These are phyloP conservation scores for Pascua sp. DNA, from an alignment of 1,284 basidiomycete genomes.

Conservation along the genomic window DNA sequence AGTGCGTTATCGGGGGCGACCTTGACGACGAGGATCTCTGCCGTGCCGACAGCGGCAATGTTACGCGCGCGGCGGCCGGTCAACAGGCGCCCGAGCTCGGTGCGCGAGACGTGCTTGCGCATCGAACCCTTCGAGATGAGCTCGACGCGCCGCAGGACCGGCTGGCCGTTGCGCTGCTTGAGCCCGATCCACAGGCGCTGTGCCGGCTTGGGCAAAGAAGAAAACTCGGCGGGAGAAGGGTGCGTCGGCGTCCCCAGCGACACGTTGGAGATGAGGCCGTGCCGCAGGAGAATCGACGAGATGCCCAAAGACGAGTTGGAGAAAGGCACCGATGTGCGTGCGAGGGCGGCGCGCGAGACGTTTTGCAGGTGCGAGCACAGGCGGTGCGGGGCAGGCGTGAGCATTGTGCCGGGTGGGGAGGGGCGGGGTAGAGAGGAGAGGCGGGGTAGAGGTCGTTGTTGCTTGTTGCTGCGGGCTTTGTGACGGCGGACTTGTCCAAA, in stretches of 20 bases:
- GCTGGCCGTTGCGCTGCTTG: slow-evolving; percentile 46
- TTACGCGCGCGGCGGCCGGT: slow-evolving; percentile 44
- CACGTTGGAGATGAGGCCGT: slow-evolving; percentile 46
- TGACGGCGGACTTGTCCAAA: too few relatives aligned
- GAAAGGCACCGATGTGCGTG: slow-evolving; percentile 44
- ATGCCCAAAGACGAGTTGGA: slow-evolving; percentile 41
- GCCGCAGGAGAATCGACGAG: slow-evolving; percentile 44
- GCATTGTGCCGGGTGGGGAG: slow-evolving; percentile 12
- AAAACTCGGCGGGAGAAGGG: slow-evolving; percentile 38
- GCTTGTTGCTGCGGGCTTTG: too few relatives aligned
- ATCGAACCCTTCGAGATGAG: slow-evolving; percentile 43
- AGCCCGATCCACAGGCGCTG: slow-evolving; percentile 44
- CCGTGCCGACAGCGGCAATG: slow-evolving; percentile 44
- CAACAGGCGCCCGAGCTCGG: slow-evolving; percentile 45
- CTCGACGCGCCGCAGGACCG: slow-evolving; percentile 40
- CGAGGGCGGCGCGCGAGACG: slow-evolving; percentile 42
- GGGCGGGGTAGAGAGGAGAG: background rate
- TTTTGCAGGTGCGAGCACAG: slow-evolving; percentile 46
- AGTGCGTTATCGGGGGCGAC: slow-evolving; percentile 20
- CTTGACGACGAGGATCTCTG: slow-evolving; percentile 45
- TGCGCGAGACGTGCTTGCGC: slow-evolving; percentile 31
- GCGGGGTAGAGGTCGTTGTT: background rate
- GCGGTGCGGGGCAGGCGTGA: slow-evolving; percentile 40
- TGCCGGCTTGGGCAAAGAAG: slow-evolving; percentile 28
- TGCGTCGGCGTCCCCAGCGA: slow-evolving; percentile 39